Base-by-base conservation (phyloP, 2,329 filamentous ascomycete genomes). In the Phyllosticta citrichinensis region DNA sequence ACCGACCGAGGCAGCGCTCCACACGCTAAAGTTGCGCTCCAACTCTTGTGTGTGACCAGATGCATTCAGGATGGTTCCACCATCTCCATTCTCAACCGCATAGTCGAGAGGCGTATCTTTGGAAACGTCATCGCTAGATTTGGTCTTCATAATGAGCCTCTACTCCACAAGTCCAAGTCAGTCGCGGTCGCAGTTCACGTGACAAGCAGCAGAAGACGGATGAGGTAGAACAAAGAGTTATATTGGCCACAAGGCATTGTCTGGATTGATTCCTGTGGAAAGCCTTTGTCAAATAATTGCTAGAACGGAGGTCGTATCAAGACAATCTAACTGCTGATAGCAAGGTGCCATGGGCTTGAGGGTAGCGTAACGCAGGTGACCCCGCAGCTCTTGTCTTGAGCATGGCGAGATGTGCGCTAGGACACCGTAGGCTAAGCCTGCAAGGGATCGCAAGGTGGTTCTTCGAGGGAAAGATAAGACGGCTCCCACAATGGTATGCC, bases 31-130 rank as follows among this genome's bases (percentile, higher is more conserved):
- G 50, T 79, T 76, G 1, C 79, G 73, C 52, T 81, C 75, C 2
- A 82, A 70, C 65, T 82, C 79, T 65, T 82, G 79, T 51, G 75
- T 71, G 66, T 82, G 79, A 1, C 80, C 80, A 2, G 77, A 79
- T 2, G 76, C 76, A 65, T 81, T 81, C 63, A 81, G 67, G 6
- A 75, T 68, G 56, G 75, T 68, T n/a, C 68, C 69, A 51, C 62
- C 64, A 14, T 63, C 61, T n/a, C 73, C 24, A 65, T 70, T 1
- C 12, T 61, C 55, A 10, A 47, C 35, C 60, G 60, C 55, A 24
- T 51, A 52, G 25, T 61, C 54, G 57, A 54, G 54, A 33, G 59
- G 19, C 20, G 10, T 40, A 40, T 47, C 19, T 20, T 25, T 47
- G 59, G 22, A 11, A 17, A n/a, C 53, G 11, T 50, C 59, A 33